These are phyloP conservation scores for Chaetothyriales sp. DNA, from an alignment of 2,329 filamentous ascomycete species.

Conservation along the genomic window DNA sequence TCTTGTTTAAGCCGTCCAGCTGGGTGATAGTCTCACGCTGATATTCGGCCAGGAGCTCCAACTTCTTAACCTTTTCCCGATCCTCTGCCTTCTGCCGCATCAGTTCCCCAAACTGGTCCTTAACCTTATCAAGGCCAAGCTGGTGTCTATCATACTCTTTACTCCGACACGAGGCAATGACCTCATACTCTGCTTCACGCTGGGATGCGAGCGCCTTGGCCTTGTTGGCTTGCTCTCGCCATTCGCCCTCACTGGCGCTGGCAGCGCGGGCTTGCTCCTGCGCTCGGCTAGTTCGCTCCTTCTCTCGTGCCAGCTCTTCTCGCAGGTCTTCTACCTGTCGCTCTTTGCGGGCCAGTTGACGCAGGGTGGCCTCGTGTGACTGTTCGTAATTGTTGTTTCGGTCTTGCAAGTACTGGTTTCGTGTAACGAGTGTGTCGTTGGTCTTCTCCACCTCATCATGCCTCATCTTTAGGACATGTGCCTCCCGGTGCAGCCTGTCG, in stretches of 20 bases:
- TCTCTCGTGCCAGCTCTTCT: slow-evolving; percentile 26
- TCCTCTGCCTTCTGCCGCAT: slow-evolving; percentile 23
- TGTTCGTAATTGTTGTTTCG: slow-evolving; percentile 31
- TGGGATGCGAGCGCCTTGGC: slow-evolving; percentile 16
- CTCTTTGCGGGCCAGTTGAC: slow-evolving; percentile 33
- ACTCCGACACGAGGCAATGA: slow-evolving; percentile 25
- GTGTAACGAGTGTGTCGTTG: slow-evolving; percentile 31
- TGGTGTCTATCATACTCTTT: slow-evolving; percentile 28
- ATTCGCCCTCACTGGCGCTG: slow-evolving; percentile 13
- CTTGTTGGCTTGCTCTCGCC: slow-evolving; percentile 19
- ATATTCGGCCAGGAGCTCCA: slow-evolving; percentile 32
- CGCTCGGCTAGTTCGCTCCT: slow-evolving; percentile 25
- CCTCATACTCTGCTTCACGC: slow-evolving; percentile 26
- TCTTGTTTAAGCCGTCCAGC: slow-evolving; percentile 26
- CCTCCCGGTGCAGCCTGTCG: slow-evolving; percentile 33
- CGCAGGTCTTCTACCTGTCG: slow-evolving; percentile 33
- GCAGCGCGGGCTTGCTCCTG: slow-evolving; percentile 24
- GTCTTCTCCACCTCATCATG: slow-evolving; percentile 33
- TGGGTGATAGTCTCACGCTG: slow-evolving; percentile 30
- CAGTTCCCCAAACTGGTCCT: slow-evolving; percentile 22
- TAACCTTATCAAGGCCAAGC: slow-evolving; percentile 25
- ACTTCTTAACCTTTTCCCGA: slow-evolving; percentile 24
- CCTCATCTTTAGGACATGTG: slow-evolving; percentile 29
- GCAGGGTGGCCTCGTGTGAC: slow-evolving; percentile 32
- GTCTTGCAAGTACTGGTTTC: slow-evolving; percentile 31